Evolutionary conservation across 495 filamentous ascomycete species (phyloP), one percentile per base, ranked within the genome.

Genomic region (Penicillium fimorum): DNA sequence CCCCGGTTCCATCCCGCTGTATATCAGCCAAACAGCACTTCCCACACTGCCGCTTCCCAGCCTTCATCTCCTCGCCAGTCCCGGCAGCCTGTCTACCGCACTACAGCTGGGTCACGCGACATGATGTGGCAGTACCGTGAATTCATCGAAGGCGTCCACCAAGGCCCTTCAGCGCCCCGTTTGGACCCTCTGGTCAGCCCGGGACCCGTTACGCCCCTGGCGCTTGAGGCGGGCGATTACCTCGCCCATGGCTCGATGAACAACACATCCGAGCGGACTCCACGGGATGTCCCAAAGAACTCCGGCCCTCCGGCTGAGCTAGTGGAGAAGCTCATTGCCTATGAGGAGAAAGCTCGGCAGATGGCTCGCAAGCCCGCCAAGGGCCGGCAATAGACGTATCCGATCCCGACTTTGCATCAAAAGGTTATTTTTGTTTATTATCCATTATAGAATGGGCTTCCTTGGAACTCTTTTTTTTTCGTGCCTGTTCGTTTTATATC

Each of bases 151-250:
- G 64, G 62, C 15, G 42, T 63, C 46, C 71, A 58, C 55, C 78
- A 64, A 62, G 72, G 57, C 79, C 87, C 35, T n/a, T 73, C 74
- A 11, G 85, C 85, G 20, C 90, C 90, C 8, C 74, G 83, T 17
- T 66, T 94, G 33, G 75, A 76, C 24, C 90, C 90, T 2, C 76
- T 88, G 4, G 82, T 82, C n/a, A 90, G 87, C 43, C 88, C 89
- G 1, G 88, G 88, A 0, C 87, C 88, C 0, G 87, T 92, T 38
- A 92, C 90, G 2, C 89, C 90, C 0, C 78, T 94, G 67, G 81
- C 82, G 3, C 68, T 94, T 29, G 88, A 91, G 8, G 61, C 75
- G 8, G 74, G 76, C 37, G 76, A 80, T 38, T 87, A 85, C 37
- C 61, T 87, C 12, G 69, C 75, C 40, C 69, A 74, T 5, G 75